Evolutionary conservation across 495 filamentous ascomycete genomes (phyloP).

Genomic region (Tuber aestivum): DNA sequence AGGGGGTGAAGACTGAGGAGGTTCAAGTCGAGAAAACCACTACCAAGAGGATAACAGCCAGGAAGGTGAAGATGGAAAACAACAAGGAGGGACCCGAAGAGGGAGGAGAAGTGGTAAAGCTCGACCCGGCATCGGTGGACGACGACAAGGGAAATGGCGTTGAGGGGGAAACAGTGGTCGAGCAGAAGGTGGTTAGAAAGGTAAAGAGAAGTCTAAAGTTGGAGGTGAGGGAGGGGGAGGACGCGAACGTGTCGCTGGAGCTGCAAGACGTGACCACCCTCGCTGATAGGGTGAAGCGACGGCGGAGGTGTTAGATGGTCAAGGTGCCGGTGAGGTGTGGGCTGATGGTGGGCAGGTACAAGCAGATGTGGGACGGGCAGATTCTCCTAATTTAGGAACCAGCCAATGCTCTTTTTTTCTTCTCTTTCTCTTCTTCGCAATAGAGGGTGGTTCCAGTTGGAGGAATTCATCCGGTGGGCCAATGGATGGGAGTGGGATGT

Average conservation of each 20-base stretch:
- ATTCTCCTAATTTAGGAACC: neutral
- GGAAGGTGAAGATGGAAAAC: conserved; percentile 5
- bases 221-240: conserved; percentile 5
- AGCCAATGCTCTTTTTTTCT: neutral
- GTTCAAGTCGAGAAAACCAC: neutral
- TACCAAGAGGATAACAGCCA: neutral
- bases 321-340: neutral
- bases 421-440: neutral
- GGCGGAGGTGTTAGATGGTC: conserved; percentile 19
- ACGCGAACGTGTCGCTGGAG: neutral
- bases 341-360: neutral
- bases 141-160: neutral
- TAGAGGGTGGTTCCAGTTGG: neutral
- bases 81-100: neutral
- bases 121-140: neutral
- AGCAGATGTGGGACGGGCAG: neutral
- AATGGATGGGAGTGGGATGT: neutral
- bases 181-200: neutral
- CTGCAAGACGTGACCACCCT: conserved; percentile 15
- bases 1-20: conserved; percentile 45
- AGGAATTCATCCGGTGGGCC: neutral
- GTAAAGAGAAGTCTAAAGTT: conserved; percentile 3
- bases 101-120: conserved; percentile 7
- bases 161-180: neutral
- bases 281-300: conserved; percentile 38